Evolutionary conservation across 306 rosid species (phyloP).

Genomic region (Citrullus mucosospermus): DNA sequence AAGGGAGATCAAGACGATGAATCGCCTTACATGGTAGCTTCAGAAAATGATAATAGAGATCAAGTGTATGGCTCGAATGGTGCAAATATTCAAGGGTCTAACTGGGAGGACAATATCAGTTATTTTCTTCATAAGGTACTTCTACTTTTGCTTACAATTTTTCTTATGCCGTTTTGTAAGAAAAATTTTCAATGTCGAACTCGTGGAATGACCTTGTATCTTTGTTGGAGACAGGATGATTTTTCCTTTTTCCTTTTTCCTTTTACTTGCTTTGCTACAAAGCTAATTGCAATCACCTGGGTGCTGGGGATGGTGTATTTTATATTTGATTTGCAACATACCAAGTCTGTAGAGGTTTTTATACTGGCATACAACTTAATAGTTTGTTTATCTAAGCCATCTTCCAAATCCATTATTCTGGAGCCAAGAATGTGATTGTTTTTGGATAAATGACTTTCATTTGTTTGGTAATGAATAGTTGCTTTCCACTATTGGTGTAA

Average conservation of each 20-base stretch:
- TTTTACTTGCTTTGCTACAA: neutral
- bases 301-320: constrained; percentile 5
- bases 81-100: constrained; percentile 22
- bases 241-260: neutral
- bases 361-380: neutral
- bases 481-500: neutral
- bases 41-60: constrained; percentile 22
- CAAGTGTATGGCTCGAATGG: constrained; percentile 13
- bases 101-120: constrained; percentile 44
- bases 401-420: neutral
- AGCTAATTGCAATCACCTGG: neutral
- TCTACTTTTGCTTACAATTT: neutral
- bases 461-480: neutral
- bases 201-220: neutral
- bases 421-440: neutral
- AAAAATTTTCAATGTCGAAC: neutral
- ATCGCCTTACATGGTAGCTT: constrained; percentile 45
- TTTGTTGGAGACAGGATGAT: neutral
- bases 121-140: constrained; percentile 85
- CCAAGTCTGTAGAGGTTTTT: neutral
- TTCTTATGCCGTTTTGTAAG: neutral
- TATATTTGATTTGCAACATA: constrained; percentile 10
- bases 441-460: neutral
- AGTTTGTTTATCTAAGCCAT: neutral
- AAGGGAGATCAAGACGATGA: constrained; percentile 32